Evolutionary conservation across 2,329 filamentous ascomycete species (phyloP).

Genomic region (Tolypocladium ovalisporum): DNA sequence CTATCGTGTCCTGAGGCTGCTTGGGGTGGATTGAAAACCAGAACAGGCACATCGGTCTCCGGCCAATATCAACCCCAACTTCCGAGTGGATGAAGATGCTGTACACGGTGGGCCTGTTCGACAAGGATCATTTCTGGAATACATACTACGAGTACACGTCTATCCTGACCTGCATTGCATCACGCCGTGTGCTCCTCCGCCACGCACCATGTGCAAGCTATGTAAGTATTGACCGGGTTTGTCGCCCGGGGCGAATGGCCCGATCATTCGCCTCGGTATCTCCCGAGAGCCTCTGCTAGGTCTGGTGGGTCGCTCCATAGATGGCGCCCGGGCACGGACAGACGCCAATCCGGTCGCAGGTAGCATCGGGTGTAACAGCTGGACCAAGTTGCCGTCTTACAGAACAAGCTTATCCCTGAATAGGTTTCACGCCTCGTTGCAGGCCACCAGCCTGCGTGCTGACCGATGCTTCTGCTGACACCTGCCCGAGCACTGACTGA

Average conservation of each 20-base stretch:
- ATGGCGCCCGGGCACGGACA: slow-evolving; percentile 4
- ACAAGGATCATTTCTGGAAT: not conserved
- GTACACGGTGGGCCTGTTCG: not conserved
- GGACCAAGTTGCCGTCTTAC: slow-evolving; percentile 4
- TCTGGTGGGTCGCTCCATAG: not conserved
- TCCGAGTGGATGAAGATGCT: too few species aligned
- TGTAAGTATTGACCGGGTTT: not conserved
- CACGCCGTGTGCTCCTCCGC: not conserved
- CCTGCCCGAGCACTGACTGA: not conserved
- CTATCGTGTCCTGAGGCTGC: not conserved
- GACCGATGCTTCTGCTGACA: not conserved
- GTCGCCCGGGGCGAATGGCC: not conserved
- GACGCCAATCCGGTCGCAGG: slow-evolving; percentile 9
- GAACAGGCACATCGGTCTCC: not conserved
- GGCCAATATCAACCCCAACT: not conserved
- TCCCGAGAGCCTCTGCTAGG: slow-evolving; percentile 1
- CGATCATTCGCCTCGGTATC: slow-evolving; percentile 4
- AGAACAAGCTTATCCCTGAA: slow-evolving; percentile 3
- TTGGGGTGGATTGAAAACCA: not conserved
- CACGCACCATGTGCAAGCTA: not conserved
- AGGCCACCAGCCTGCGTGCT: slow-evolving; percentile 1
- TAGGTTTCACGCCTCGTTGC: slow-evolving; percentile 10
- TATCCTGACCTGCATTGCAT: not conserved
- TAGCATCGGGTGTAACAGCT: slow-evolving; percentile 6
- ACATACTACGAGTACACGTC: not conserved